phyloP scores from a whole-genome alignment of 768 basidiomycete species.

The Tulasnella sp. region DNA sequence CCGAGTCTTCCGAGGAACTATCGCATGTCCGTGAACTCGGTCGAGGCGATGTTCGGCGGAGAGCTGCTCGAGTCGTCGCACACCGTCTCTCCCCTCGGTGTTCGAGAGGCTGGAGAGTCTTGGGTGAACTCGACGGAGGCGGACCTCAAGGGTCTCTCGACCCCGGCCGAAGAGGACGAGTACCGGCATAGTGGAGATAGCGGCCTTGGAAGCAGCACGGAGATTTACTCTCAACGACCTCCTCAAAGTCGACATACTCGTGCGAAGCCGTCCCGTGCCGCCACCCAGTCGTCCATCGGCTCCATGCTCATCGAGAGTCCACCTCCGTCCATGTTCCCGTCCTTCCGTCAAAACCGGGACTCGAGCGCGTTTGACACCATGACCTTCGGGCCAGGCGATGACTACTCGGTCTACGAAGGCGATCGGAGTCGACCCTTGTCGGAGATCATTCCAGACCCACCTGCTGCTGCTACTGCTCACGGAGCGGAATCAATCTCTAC shows the following conservation, averaged over 20 bases:
- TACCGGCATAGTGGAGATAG: slow-evolving; percentile 3
- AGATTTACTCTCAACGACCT: not conserved
- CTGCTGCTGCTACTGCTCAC: not conserved
- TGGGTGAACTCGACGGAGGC: slow-evolving; percentile 7
- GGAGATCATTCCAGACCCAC: not conserved
- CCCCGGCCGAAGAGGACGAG: not conserved
- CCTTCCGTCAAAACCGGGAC: not conserved
- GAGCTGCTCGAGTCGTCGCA: slow-evolving; percentile 6
- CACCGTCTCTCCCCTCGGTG: slow-evolving; percentile 5
- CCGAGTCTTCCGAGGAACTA: not conserved
- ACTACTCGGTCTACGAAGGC: not conserved
- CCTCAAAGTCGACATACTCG: not conserved
- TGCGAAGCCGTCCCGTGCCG: not conserved
- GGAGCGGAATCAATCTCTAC: not conserved
- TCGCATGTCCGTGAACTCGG: slow-evolving; percentile 7
- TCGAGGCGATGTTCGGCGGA: slow-evolving; percentile 11
- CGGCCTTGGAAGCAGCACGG: slow-evolving; percentile 5
- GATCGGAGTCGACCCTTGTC: not conserved
- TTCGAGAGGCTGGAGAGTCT: slow-evolving; percentile 3
- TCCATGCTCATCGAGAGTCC: slow-evolving; percentile 8
- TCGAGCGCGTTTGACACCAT: not conserved
- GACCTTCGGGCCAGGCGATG: slow-evolving; percentile 2
- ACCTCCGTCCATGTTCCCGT: slow-evolving; percentile 13
- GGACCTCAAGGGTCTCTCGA: not conserved
- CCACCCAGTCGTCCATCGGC: not conserved